These are phyloP conservation scores for Funneliformis mosseae DNA, from an alignment of 192 early-diverging fungal genomes.

Conservation along the genomic window DNA sequence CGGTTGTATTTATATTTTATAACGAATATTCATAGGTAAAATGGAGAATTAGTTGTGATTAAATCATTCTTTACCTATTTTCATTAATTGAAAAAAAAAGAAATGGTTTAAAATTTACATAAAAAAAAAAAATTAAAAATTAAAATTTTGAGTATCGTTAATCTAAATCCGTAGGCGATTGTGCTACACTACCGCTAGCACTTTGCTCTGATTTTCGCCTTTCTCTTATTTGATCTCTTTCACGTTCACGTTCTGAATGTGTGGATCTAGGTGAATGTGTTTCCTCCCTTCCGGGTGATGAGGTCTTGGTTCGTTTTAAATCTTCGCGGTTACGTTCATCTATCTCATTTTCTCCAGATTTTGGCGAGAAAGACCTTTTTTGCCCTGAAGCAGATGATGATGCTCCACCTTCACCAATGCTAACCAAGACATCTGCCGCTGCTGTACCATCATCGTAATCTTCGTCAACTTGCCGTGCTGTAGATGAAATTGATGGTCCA, in stretches of 20 bases:
- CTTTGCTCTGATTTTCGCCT: constrained; percentile 34
- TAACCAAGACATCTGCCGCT: background rate
- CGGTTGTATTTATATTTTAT: background rate
- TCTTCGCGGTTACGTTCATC: constrained; percentile 28
- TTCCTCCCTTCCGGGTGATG: background rate
- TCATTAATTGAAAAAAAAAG: background rate
- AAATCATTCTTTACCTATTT: background rate
- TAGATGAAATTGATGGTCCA: background rate
- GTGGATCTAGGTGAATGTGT: background rate
- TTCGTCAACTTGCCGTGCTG: constrained; percentile 22
- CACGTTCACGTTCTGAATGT: constrained; percentile 25
- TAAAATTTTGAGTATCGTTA: background rate
- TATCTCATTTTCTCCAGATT: constrained; percentile 2
- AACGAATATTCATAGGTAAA: background rate
- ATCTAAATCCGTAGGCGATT: constrained; percentile 13
- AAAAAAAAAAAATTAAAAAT: background rate
- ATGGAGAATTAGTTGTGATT: background rate
- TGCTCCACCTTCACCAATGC: background rate
- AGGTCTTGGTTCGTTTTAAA: constrained; percentile 7
- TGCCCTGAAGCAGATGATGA: background rate
- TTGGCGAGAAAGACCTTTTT: constrained; percentile 18
- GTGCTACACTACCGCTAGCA: constrained; percentile 12
- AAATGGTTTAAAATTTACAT: background rate
- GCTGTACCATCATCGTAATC: constrained; percentile 28
- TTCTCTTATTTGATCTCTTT: constrained; percentile 9